phyloP scores from a whole-genome alignment of 257 asterid genomes.

The Nyctanthes arbortristis region DNA sequence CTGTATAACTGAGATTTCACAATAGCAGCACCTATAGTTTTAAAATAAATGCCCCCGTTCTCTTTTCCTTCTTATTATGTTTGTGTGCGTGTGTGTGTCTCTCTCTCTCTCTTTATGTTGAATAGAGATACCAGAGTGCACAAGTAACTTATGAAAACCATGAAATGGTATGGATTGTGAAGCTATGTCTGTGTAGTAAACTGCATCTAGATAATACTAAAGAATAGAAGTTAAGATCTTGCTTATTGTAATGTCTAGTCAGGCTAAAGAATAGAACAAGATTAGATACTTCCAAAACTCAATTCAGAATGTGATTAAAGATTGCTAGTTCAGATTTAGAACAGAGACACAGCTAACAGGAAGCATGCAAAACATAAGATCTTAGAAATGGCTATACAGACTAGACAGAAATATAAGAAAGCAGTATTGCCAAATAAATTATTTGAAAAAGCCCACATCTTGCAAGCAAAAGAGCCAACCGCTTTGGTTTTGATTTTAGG shows the following conservation, averaged over 20 bases:
- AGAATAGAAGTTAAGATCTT: too few species aligned
- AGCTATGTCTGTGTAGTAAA: neutral
- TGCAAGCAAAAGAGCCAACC: neutral
- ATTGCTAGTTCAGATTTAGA: neutral
- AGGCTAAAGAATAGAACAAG: too few species aligned
- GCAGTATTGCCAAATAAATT: neutral
- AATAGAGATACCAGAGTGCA: neutral
- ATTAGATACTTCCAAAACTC: too few species aligned
- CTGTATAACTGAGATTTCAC: neutral
- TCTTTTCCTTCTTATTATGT: neutral
- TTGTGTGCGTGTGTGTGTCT: neutral
- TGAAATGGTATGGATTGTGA: neutral
- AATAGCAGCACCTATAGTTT: neutral
- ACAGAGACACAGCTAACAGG: neutral
- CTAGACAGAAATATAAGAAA: neutral
- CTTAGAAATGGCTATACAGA: neutral
- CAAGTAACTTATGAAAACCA: neutral
- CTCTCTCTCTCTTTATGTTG: neutral
- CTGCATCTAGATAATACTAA: too few species aligned
- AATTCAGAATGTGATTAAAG: neutral
- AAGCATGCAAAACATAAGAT: neutral
- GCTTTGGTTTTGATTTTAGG: slow-evolving; percentile 4
- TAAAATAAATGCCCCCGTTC: neutral
- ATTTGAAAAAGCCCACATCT: neutral
- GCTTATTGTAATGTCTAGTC: too few species aligned